Conservation (phyloP, 306 rosid genomes). For the Luffa aegyptiaca region DNA sequence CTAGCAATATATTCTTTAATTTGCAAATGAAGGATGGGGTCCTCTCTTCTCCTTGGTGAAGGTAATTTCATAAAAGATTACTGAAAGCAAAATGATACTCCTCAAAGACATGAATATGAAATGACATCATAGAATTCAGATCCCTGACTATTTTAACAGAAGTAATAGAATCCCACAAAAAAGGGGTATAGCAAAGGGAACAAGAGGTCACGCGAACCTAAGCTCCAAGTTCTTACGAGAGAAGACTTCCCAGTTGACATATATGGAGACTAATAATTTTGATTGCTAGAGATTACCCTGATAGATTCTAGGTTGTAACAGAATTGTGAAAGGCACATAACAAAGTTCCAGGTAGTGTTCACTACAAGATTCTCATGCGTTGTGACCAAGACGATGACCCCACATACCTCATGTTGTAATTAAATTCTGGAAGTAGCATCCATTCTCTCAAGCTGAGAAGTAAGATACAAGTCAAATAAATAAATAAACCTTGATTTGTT, state of each 20-base stretch:
- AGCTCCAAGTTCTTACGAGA: neutral
- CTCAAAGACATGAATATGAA: neutral
- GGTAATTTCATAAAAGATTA: neutral
- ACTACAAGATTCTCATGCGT: neutral
- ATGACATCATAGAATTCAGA: neutral
- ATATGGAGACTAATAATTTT: neutral
- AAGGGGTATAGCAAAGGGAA: neutral
- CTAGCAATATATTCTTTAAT: neutral
- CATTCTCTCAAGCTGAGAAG: slow-evolving; percentile 67
- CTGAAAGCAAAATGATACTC: neutral
- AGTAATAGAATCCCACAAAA: neutral
- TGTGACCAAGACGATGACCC: neutral
- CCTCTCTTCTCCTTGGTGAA: neutral
- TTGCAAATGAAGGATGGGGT: neutral
- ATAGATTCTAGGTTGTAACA: neutral
- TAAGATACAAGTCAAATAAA: slow-evolving; percentile 12
- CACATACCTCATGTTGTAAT: slow-evolving; percentile 57
- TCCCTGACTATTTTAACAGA: neutral
- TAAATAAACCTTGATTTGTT: neutral
- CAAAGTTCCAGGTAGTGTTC: neutral
- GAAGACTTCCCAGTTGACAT: neutral
- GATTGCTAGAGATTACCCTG: neutral
- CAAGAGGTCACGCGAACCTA: neutral
- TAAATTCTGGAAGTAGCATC: slow-evolving; percentile 66
- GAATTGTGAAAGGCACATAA: neutral